A percentile compares a stretch with the other conserved stretches of the same genome.
Conservation (phyloP, 2,329 filamentous ascomycete species). For the Ilyonectria mors-panacis region DNA sequence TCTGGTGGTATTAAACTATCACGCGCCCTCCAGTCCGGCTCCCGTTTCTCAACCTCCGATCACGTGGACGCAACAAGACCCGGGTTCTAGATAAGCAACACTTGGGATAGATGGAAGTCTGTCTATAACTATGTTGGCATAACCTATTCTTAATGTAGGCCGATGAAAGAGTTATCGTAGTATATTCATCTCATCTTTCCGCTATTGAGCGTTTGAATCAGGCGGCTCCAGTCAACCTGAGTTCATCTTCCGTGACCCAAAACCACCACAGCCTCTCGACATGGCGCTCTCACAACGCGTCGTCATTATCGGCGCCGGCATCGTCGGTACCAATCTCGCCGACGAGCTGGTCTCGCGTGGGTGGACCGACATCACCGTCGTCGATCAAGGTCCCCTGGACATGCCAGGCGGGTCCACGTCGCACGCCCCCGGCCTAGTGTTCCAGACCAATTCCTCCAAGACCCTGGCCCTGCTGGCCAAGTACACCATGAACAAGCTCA, state of each 20-base stretch:
- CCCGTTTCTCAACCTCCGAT: conserved; percentile 25
- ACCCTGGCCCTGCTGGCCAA: conserved; percentile 71
- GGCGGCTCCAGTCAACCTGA: neutral
- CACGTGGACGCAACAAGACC: conserved; percentile 42
- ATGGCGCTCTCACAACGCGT: conserved; percentile 58
- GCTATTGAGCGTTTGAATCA: neutral
- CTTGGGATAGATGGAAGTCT: neutral
- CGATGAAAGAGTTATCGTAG: too few species aligned
- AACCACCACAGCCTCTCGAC: neutral
- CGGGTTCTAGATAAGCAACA: conserved; percentile 14
- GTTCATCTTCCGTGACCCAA: too few species aligned
- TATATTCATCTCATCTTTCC: neutral
- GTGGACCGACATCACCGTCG: conserved; percentile 75
- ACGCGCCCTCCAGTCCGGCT: neutral
- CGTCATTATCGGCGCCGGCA: conserved; percentile 75
- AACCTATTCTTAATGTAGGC: neutral
- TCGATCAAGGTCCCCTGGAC: conserved; percentile 74
- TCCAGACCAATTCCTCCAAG: conserved; percentile 72
- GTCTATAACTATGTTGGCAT: neutral
- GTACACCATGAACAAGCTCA: conserved; percentile 74
- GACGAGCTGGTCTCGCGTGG: conserved; percentile 75
- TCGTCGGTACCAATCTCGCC: conserved; percentile 75
- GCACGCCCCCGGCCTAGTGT: conserved; percentile 75
- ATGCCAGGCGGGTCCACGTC: conserved; percentile 77
- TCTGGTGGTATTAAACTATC: neutral